These are phyloP conservation scores for Candida vartiovaarae DNA, from an alignment of 805 yeast species.

Conservation along the genomic window DNA sequence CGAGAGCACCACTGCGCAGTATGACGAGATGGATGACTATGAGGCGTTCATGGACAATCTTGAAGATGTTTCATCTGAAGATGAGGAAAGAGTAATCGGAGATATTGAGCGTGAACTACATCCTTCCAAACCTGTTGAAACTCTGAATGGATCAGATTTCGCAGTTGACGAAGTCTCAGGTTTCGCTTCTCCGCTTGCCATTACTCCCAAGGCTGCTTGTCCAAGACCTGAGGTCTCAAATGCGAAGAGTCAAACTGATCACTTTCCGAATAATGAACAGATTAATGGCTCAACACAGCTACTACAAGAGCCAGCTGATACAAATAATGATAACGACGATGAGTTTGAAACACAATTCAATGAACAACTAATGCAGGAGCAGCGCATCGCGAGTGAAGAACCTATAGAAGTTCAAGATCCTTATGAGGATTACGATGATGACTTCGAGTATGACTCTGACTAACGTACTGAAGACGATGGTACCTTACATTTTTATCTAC, in stretches of 20 bases:
- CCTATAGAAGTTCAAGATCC: background rate
- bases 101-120: too few relatives aligned
- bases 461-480: slow-evolving; percentile 4
- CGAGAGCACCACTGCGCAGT: slow-evolving; percentile 1
- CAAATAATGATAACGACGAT: slow-evolving; percentile 7
- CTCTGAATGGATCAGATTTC: too few relatives aligned
- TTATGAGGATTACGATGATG: slow-evolving; percentile 31
- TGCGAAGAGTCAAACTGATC: too few relatives aligned
- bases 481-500: background rate
- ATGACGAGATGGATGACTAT: slow-evolving; percentile 16
- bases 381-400: background rate
- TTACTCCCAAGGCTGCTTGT: background rate
- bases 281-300: background rate
- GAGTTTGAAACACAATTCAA: slow-evolving; percentile 13
- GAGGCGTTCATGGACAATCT: slow-evolving; percentile 19
- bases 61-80: slow-evolving; percentile 3
- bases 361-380: slow-evolving; percentile 10
- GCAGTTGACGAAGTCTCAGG: background rate
- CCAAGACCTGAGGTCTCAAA: too few relatives aligned
- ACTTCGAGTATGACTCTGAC: slow-evolving; percentile 31
- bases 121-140: background rate
- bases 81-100: slow-evolving; percentile 5
- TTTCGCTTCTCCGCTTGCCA: background rate
- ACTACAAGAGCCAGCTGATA: too few relatives aligned
- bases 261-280: background rate